Base-by-base conservation (phyloP, 179 eudicot genomes). In the Silene vulgaris region DNA sequence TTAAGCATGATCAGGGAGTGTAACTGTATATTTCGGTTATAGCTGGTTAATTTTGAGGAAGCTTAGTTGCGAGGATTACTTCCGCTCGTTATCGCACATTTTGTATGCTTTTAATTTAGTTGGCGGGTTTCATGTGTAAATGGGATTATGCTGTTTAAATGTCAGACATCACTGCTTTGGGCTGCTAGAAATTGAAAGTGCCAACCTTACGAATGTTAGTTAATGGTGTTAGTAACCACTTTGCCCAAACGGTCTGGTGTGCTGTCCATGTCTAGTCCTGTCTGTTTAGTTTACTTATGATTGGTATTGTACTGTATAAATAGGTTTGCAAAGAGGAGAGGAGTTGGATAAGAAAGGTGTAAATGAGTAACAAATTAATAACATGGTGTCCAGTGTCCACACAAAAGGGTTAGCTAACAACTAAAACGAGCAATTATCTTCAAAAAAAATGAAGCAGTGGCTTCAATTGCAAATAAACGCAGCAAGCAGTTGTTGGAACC, bases 21-120 rank as follows among this genome's bases (percentile, higher is more conserved):
- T 59, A 48, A 45, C 61, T 73, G 63, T 65, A 45, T 70, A 48
- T 61, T 35, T 73, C 21, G 43, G 73, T 20, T 66, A 37, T 63
- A 19, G 23, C 17, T 48, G 66, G 50, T 65, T 23, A 71, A 54
- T 2, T 71, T 71, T 4, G 17, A 12, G 40, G 12, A 3, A 28
- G 62, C 40, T 71, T 50, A 23, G 17, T 1, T 71, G 74, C 28
- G 29, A 71, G 11, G 11, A 59, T 71, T 71, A n/a, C 72, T 69
- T 12, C 16, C 45, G 56, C 29, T 19, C 30, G 11, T 20, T 40
- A 1, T 9, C 7, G 56, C 43, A 68, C n/a, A 2, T 30, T 62
- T 62, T 7, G 30, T 66, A 50, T 66, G 48, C 7, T 66, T 32
- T 35, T 32, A 20, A 11, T 32, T 12, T 66, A n/a, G 3, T 32